Base-by-base conservation (phyloP, 495 filamentous ascomycete genomes). In the Apiosordaria backusii region DNA sequence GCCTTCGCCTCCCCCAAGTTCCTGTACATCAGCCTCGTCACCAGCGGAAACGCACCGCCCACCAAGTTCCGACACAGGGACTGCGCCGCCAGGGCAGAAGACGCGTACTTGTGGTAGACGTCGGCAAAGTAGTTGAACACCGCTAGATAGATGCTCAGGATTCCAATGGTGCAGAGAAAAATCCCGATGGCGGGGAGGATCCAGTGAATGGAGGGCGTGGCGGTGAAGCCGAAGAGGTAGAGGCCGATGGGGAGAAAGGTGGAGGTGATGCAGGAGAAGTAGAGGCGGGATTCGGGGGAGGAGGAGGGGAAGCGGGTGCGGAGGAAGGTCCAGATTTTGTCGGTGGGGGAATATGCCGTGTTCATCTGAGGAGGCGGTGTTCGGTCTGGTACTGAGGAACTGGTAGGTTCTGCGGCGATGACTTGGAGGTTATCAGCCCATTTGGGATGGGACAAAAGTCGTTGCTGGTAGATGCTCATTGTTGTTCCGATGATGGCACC, bases 81-180 rank as follows among this genome's bases (percentile, higher is more conserved):
- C 77, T 97, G 93, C 13, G 93, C 92, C 1, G 94, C 94, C 57
- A 97, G 80, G 2, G 93, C 93, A 9, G 90, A 95, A 62, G 87
- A 91, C 1, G 93, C 92, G 70, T 92, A 96, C 0, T 84, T 81
- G 72, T 92, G 89, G 75, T 97, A 98, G 1, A 86, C 89, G 75
- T 97, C 94, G n/a, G 93, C 92, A 16, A 97, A 83, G 69, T 97
- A 97, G 70, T 97, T 98, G 79, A 97, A 97, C 0, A 91, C 89
- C 1, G 93, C 91, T 6, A 98, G 81, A 72, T 97, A 97, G 55
- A 97, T 86, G 53, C 87, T 88, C 72, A 91, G 92, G 61, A 98
- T 96, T 10, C 93, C 93, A 81, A 96, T 91, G 0, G 90, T 96
- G 3, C 92, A 88, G 65, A 89, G 85, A 0, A 79, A 85, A 58